Base-by-base conservation (phyloP, 805 yeast genomes). In the Starmera dryadoides region DNA sequence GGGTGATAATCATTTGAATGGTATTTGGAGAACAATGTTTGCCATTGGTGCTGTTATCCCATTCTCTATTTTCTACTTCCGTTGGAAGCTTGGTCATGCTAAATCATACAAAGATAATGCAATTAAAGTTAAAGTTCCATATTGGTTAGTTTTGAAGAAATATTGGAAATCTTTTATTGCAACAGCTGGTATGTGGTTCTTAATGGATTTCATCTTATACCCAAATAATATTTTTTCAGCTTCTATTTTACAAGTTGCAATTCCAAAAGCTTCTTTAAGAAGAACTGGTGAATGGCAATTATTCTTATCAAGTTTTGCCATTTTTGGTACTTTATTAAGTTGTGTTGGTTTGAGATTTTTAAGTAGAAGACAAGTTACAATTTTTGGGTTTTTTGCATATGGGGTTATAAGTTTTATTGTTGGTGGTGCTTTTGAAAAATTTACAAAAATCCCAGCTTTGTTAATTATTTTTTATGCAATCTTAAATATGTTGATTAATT, bases 191-290 rank as follows among this genome's bases (percentile, higher is more conserved):
- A 64, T 76, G 48, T 79, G 84, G 85, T 79, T 77, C 63, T 63
- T 74, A 47, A 74, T 75, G 54, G 84, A 79, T 60, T 76, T 79
- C 43, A 79, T 76, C 49, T 71, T 78, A 43, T 79, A 78, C 55
- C 83, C 84, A 34, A 76, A 76, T 57, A 79, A 80, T 62, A 69
- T 79, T 22, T 76, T 76, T 59, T 68, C 75, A 18, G 59, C 63
- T 20, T 65, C 72, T 33, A 73, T 77, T 44, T 65, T 74, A 36
- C 43, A 67, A 20, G 61, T 62, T 35, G 69, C 73, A 29, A 60
- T 69, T 48, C 60, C 64, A 16, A 57, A 57, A 4, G 44, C 55
- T 4, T 45, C 46, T 3, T 6, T 43, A 19, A 41, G 34, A 30
- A 41, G 26, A 35, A 33, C 38, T 4, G 44, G 44, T 23, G 47